Conservation (phyloP, 129 eudicot species). For the Flaveria ramosissima region DNA sequence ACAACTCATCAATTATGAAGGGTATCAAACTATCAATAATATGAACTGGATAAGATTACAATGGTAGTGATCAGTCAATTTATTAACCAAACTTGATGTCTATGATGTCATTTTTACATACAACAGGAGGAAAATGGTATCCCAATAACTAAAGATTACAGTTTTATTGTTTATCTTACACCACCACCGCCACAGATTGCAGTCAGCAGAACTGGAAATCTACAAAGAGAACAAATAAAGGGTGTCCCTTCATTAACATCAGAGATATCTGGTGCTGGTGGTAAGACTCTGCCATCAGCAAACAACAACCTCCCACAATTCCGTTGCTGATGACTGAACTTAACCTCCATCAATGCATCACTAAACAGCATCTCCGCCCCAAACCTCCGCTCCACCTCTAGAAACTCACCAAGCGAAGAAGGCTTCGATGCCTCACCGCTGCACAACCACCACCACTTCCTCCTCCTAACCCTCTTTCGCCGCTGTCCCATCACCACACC, state of each 20-base stretch:
- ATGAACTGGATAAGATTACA: neutral
- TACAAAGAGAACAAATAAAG: slow-evolving; percentile 40
- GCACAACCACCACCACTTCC: slow-evolving; percentile 72
- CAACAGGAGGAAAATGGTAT: neutral
- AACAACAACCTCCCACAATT: slow-evolving; percentile 57
- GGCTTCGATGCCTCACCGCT: slow-evolving; percentile 51
- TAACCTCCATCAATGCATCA: slow-evolving; percentile 33
- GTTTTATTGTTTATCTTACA: neutral
- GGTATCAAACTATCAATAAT: neutral
- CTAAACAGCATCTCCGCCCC: slow-evolving; percentile 50
- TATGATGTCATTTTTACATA: slow-evolving; percentile 18
- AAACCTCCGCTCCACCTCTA: slow-evolving; percentile 73
- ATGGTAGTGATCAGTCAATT: neutral
- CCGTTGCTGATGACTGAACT: slow-evolving; percentile 25
- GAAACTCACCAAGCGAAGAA: slow-evolving; percentile 66
- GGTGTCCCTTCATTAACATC: slow-evolving; percentile 44
- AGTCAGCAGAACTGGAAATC: slow-evolving; percentile 50
- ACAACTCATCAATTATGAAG: neutral
- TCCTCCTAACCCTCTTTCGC: slow-evolving; percentile 41
- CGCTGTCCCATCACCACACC: slow-evolving; percentile 39
- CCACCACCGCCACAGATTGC: slow-evolving; percentile 46
- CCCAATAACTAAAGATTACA: slow-evolving; percentile 11
- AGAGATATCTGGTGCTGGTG: slow-evolving; percentile 37
- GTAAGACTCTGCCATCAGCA: slow-evolving; percentile 75
- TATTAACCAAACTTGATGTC: slow-evolving; percentile 13